Base-by-base conservation (phyloP, 345 rosid genomes). In the Cardamine occulta region DNA sequence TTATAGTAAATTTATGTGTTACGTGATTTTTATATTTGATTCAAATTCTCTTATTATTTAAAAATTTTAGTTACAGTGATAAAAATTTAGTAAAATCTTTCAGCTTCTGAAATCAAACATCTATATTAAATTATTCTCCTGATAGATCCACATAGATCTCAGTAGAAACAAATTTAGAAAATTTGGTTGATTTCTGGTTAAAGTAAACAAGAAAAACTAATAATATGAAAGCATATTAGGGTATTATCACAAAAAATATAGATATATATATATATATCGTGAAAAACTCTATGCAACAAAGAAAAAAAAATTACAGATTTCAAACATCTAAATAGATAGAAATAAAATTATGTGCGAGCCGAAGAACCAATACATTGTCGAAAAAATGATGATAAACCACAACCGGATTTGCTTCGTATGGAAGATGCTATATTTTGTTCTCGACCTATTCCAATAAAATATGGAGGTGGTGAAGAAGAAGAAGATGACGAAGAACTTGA, bases 361-460 rank as follows among this genome's bases (percentile, higher is more conserved):
- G 79, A 59, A 59, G 62, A 75, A 75, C 74, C 69, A 0, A 75
- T 60, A 60, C 79, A 75, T 19, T 21, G 28, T 67, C 74, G 45
- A 0, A 75, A 75, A 60, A 75, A 21, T 11, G 47, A 68, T 18
- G 79, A 68, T 52, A 75, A 59, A 52, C 79, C 68, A 60, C 74
- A 60, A 40, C 68, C 63, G 2, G 32, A 5, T 42, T 68, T 75
- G 35, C 3, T 67, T 51, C 12, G 34, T 51, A 47, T 18, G 7
- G 55, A 52, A 56, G 73, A 37, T 35, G 60, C 39, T 1, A 59
- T 18, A 12, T 67, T 48, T 28, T 10, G 34, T 66, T 23, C 7
- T 54, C 40, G 1, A 7, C 37, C 39, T 42, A 32, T 13, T 37
- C 37, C 61, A 18, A 24, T 58, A 75, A 75, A 75, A 15, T 26